Evolutionary conservation across 345 rosid genomes (phyloP).

Genomic region (Lepidium didymum): DNA sequence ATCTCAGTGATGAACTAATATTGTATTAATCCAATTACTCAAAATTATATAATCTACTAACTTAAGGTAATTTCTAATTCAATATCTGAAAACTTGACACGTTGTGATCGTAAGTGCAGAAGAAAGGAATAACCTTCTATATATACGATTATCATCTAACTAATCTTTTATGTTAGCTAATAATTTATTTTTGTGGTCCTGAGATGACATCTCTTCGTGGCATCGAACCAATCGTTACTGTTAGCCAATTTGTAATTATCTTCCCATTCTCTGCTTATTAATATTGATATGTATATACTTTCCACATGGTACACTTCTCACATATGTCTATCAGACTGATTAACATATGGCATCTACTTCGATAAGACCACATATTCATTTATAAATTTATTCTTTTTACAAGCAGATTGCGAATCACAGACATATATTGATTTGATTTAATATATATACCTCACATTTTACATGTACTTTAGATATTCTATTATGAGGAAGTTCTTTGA

Average conservation of each 20-base stretch:
- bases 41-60: no score
- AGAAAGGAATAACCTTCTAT: background rate
- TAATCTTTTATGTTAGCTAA: background rate
- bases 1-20: no score
- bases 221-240: background rate
- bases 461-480: constrained; percentile 7
- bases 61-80: no score
- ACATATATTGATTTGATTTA: background rate
- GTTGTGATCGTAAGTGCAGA: no score
- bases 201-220: background rate
- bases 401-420: constrained; percentile 10
- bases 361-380: background rate
- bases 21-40: no score
- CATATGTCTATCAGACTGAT: background rate
- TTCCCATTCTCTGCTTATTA: background rate
- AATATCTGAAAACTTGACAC: no score
- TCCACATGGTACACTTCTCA: background rate
- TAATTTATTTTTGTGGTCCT: background rate
- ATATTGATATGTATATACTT: background rate
- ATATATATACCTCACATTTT: background rate
- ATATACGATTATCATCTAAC: background rate
- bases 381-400: background rate
- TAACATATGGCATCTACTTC: background rate
- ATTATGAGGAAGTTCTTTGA: background rate
- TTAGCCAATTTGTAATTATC: background rate